These are phyloP conservation scores for Phyllosticta citriasiana DNA, from an alignment of 2,329 filamentous ascomycete species.

Conservation along the genomic window DNA sequence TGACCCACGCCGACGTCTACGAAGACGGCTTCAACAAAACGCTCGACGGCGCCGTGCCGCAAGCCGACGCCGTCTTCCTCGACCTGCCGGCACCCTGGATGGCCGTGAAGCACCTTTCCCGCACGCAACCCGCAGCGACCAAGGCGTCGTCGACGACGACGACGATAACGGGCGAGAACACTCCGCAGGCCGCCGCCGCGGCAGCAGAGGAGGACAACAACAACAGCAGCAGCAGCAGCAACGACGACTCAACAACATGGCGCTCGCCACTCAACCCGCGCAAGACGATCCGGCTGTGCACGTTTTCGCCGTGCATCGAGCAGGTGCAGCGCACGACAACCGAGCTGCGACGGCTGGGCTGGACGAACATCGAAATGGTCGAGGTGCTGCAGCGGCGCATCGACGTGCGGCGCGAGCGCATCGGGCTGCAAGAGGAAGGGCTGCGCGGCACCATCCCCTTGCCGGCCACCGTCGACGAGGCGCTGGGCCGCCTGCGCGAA, in stretches of 20 bases:
- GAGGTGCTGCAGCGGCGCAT: slow-evolving; percentile 73
- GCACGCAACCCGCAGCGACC: slow-evolving; percentile 29
- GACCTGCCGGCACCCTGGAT: slow-evolving; percentile 76
- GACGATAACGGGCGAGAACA: not conserved
- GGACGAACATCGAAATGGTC: slow-evolving; percentile 89
- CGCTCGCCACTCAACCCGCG: slow-evolving; percentile 56
- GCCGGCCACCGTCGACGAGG: slow-evolving; percentile 68
- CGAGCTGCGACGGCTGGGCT: slow-evolving; percentile 67
- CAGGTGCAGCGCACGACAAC: slow-evolving; percentile 84
- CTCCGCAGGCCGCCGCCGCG: not conserved
- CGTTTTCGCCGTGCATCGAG: slow-evolving; percentile 94
- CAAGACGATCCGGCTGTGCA: slow-evolving; percentile 71
- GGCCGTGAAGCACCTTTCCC: slow-evolving; percentile 64
- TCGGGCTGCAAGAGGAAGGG: slow-evolving; percentile 62
- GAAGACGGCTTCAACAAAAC: slow-evolving; percentile 53
- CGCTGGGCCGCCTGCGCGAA: slow-evolving; percentile 59
- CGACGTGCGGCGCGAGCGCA: slow-evolving; percentile 70
- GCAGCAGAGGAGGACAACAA: too few species aligned
- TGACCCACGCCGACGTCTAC: slow-evolving; percentile 75
- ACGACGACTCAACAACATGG: slow-evolving; percentile 17
- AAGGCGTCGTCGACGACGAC: slow-evolving; percentile 12
- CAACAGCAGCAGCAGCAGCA: not conserved
- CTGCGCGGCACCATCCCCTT: slow-evolving; percentile 56
- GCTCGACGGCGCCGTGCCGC: slow-evolving; percentile 31
- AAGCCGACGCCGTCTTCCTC: slow-evolving; percentile 64